phyloP scores from a whole-genome alignment of 768 basidiomycete genomes.

The Inosperma sp. region DNA sequence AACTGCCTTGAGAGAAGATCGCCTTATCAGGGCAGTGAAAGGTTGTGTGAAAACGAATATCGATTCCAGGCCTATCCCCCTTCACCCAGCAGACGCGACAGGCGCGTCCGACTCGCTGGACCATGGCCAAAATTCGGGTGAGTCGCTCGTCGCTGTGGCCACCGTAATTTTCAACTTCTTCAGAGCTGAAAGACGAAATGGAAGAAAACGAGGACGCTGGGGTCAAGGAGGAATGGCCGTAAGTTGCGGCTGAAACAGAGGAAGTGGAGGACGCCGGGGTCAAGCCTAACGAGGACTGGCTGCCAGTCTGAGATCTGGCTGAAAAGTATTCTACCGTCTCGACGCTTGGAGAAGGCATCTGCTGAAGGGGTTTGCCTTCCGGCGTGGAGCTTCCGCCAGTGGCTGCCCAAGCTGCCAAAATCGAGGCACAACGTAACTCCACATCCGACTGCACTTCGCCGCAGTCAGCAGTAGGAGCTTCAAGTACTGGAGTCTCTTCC shows the following conservation, averaged over 20 bases:
- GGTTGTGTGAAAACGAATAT: background rate
- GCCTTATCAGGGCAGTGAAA: background rate
- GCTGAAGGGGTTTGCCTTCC: too few species aligned
- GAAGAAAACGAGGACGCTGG: slow-evolving; percentile 4
- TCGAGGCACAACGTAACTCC: too few species aligned
- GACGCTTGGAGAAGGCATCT: too few species aligned
- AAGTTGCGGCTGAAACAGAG: background rate
- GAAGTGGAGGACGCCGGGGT: background rate
- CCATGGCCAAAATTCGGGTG: background rate
- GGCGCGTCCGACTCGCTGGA: background rate
- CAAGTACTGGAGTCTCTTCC: too few species aligned
- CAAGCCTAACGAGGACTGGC: background rate
- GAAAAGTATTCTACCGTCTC: too few species aligned
- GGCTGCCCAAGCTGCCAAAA: too few species aligned
- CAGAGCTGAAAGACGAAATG: background rate
- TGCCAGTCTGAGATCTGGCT: background rate
- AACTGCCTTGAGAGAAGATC: background rate
- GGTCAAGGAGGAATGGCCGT: background rate
- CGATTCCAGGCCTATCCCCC: background rate
- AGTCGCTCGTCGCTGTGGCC: background rate
- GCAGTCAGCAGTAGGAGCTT: too few species aligned
- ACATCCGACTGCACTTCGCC: too few species aligned
- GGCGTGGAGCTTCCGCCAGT: too few species aligned
- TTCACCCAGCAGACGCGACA: slow-evolving; percentile 3
- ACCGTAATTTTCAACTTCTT: too few species aligned